Evolutionary conservation across 2,329 filamentous ascomycete genomes (phyloP).

Genomic region (Ophiostoma himal-ulmi): DNA sequence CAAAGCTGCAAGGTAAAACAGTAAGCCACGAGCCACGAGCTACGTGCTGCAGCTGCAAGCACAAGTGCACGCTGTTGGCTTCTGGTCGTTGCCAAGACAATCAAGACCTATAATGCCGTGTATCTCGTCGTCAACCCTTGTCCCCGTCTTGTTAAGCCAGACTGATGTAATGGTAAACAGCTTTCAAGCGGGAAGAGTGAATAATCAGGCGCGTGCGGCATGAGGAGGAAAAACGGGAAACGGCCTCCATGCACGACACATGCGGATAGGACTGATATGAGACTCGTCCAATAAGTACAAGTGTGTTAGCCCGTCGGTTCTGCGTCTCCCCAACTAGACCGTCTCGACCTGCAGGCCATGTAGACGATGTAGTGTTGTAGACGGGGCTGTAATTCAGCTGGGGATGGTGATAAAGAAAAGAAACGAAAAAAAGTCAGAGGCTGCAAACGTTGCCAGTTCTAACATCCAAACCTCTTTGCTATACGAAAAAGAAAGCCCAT

Average conservation of each 20-base stretch:
- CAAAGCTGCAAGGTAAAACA: too few relatives aligned
- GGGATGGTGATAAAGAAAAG: too few relatives aligned
- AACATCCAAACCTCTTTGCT: neutral
- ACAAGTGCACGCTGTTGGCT: neutral
- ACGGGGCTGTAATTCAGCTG: neutral
- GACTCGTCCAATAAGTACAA: neutral
- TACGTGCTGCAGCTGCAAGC: too few relatives aligned
- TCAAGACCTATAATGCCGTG: neutral
- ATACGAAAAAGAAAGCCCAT: neutral
- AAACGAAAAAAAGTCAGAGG: neutral
- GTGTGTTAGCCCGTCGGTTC: neutral
- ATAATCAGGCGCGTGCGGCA: too few relatives aligned
- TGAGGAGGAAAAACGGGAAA: neutral
- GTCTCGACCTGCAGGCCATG: neutral
- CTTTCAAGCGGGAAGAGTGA: neutral
- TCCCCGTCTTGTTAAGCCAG: neutral
- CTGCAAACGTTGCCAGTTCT: neutral
- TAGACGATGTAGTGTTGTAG: neutral
- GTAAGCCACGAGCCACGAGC: too few relatives aligned
- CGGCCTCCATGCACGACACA: neutral
- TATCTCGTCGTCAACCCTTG: neutral
- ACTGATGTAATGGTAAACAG: neutral
- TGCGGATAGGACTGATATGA: neutral
- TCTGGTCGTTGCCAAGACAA: neutral
- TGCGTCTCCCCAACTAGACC: neutral